Evolutionary conservation across 768 basidiomycete genomes (phyloP), one percentile per base, ranked within the genome.

Genomic region (Hericium alpestre): DNA sequence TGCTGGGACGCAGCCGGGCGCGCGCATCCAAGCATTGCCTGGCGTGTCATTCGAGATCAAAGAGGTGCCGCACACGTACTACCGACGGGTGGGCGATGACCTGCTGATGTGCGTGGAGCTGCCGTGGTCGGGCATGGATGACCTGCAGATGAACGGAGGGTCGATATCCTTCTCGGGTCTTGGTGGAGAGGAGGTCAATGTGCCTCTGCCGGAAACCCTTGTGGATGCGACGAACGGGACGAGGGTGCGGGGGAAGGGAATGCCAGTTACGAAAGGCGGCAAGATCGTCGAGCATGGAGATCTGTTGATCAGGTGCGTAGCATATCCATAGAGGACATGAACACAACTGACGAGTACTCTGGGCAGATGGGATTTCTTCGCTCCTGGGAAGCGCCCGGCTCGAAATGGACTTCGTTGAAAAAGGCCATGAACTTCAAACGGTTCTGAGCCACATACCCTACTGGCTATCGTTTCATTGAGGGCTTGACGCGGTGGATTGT

Each of bases 21-120:
- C 55, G 23, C 43, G 32, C n/a, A 32, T 56, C 15, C 23, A 20
- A 11, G 55, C 40, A 3, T 3, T 23, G 55, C 39, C 39, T n/a
- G 38, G 32, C 20, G 38, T 56, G 10, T 27, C 25, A 9, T 56
- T 56, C 18, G 55, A 56, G 47, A 37, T 56, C n/a, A 20, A 18
- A 8, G 27, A 49, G 46, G 16, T 18, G 1, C 55, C 43, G 46
- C 55, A 56, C 16, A 23, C 43, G 55, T 38, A 49, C 37, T 50
- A 46, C 47, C 12, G 16, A 3, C 55, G 55, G 32, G 46, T 56
- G n/a, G 46, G 37, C n/a, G 37, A n/a, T 15, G 55, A 56, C 37
- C 37, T 56, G 47, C 18, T 49, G 25, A 48, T 56, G n/a, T 56
- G 55, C 55, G 38, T 56, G 11, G 55, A 56, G 38, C 16, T 56